Percentiles rank a stretch among this genome's conserved stretches.
These are phyloP conservation scores for Podaxis sp. DNA, from an alignment of 768 basidiomycete species.

Conservation along the genomic window DNA sequence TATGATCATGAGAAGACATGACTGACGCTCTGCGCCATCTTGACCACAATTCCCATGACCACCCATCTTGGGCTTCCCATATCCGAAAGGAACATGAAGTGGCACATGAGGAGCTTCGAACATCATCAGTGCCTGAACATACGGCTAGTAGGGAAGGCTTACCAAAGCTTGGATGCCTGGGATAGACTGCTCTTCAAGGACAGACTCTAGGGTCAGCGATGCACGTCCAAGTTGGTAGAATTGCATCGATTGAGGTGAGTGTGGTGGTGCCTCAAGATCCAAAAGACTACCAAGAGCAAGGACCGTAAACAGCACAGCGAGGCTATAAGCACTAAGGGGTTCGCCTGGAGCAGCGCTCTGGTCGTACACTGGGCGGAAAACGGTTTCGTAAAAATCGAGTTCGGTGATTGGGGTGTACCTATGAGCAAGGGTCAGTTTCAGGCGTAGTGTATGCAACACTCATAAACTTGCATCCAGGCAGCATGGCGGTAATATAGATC, in stretches of 20 bases:
- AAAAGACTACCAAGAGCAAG: slow-evolving; percentile 60
- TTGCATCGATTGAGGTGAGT: slow-evolving; percentile 50
- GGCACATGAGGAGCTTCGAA: slow-evolving; percentile 51
- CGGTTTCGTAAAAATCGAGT: slow-evolving; percentile 45
- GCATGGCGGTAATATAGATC: slow-evolving; percentile 62
- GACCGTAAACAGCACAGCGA: slow-evolving; percentile 60
- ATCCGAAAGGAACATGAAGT: slow-evolving; percentile 47
- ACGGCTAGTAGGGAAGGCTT: slow-evolving; percentile 19
- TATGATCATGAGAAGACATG: slow-evolving; percentile 17
- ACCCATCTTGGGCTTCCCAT: slow-evolving; percentile 63
- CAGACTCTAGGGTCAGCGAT: slow-evolving; percentile 55
- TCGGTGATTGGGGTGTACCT: slow-evolving; percentile 70
- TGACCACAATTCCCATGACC: slow-evolving; percentile 66
- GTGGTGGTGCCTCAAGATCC: slow-evolving; percentile 51
- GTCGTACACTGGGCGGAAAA: slow-evolving; percentile 53
- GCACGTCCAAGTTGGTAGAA: slow-evolving; percentile 60
- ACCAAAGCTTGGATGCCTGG: slow-evolving; percentile 64
- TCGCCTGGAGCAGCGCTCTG: slow-evolving; percentile 32
- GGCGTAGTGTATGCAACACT: not conserved
- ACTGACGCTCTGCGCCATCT: slow-evolving; percentile 64
- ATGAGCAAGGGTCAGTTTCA: slow-evolving; percentile 3
- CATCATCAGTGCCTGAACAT: slow-evolving; percentile 8
- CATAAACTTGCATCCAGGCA: slow-evolving; percentile 60
- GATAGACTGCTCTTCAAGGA: slow-evolving; percentile 61
- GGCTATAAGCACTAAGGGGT: slow-evolving; percentile 43